Base-by-base conservation (phyloP, 1,284 basidiomycete genomes). In the Entoloma clypeatum region DNA sequence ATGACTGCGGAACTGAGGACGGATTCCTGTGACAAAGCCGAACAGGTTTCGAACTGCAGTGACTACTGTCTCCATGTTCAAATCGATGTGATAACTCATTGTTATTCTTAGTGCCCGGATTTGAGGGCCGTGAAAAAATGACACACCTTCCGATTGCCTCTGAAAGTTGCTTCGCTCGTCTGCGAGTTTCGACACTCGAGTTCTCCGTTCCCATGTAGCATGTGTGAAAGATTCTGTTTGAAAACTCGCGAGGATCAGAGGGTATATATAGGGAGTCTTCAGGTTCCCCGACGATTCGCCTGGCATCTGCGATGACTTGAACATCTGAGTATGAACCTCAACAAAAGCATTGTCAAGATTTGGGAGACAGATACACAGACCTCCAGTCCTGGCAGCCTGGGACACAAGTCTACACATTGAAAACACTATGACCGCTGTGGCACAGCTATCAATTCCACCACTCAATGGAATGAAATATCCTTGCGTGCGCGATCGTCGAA, bases 131-230 rank as follows among this genome's bases (percentile, higher is more conserved):
- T 16, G 16, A 28, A 11, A 35, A 28, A 30, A 16, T 17, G 3
- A 51, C 68, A 42, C 53, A 89, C 89, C 86, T 85, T 56, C 95
- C 94, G 44, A 99, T 95, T 1, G 90, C 87, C 37, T 81, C 71
- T 2, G 89, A 82, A 5, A 99, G 77, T 35, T 86, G 79, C 59
- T 88, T 93, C 2, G 95, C 96, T 24, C 95, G 75, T 48, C 74
- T 67, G 9, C 93, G 72, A 6, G 96, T 99, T 52, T 97, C 95
- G 1, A 64, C 63, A 49, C 85, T 90, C 7, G 92, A 97, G 62
- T 99, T 95, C 61, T 94, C 89, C 0, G 95, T 99, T 8, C 95
- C 95, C 96, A 99, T 99, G 65, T 97, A 99, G 65, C 92, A 97
- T 0, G 95, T 97, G 60, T 98, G 92, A 72, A 99, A 97, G 44